These are phyloP conservation scores for Monosporascus sp. DNA, from an alignment of 2,329 filamentous ascomycete genomes.

Conservation along the genomic window DNA sequence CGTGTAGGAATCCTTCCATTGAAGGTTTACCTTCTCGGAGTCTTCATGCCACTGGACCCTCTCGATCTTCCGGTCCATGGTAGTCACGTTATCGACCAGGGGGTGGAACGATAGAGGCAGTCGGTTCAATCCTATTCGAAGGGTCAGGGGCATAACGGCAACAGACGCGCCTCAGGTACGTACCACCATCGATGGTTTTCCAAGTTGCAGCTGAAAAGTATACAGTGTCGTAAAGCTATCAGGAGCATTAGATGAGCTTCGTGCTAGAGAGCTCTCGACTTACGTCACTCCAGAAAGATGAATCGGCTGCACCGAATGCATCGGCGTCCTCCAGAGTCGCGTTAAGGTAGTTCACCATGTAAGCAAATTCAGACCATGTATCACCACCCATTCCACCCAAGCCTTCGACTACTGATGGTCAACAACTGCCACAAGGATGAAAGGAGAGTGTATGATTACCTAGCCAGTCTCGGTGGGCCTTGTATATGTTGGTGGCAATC, in stretches of 20 bases:
- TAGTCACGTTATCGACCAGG: conserved; percentile 51
- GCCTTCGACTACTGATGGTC: conserved; percentile 21
- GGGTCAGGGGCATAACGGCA: not conserved
- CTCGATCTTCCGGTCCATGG: conserved; percentile 52
- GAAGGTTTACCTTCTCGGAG: conserved; percentile 49
- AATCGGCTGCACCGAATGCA: conserved; percentile 35
- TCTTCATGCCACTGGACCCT: conserved; percentile 48
- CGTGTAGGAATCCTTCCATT: conserved; percentile 46
- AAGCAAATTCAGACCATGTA: conserved; percentile 60
- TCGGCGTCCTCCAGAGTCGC: conserved; percentile 51
- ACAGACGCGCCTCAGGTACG: not conserved
- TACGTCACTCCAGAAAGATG: conserved; percentile 42
- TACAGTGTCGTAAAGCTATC: conserved; percentile 45
- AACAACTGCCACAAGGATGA: not conserved
- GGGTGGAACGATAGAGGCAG: conserved; percentile 60
- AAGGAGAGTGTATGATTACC: conserved; percentile 4
- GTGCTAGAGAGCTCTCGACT: conserved; percentile 4
- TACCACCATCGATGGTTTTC: conserved; percentile 57
- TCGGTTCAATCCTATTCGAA: conserved; percentile 35
- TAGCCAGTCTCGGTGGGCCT: conserved; percentile 37
- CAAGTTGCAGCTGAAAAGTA: conserved; percentile 57
- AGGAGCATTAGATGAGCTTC: conserved; percentile 1
- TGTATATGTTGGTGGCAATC: conserved; percentile 38
- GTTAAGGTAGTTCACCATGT: conserved; percentile 54
- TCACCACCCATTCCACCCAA: conserved; percentile 46